Evolutionary conservation across 2,329 filamentous ascomycete genomes (phyloP).

Genomic region (Venturia asperata): DNA sequence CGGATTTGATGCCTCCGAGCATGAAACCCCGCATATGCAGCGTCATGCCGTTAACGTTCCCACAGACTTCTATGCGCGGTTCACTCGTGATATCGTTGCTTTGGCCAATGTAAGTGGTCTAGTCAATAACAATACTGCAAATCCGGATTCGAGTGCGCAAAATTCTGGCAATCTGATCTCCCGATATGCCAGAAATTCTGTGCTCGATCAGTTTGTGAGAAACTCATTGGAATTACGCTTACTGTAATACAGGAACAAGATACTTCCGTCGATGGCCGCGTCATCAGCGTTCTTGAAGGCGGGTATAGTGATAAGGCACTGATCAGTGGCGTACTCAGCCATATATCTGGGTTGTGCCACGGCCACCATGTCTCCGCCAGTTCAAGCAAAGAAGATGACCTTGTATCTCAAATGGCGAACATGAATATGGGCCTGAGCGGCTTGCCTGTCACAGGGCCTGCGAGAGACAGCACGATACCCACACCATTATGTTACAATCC

Average conservation of each 20-base stretch:
- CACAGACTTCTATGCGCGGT: conserved; percentile 89
- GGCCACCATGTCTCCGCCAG: conserved; percentile 35
- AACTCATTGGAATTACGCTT: not conserved
- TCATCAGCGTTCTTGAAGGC: conserved; percentile 91
- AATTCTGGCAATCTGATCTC: not conserved
- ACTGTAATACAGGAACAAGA: conserved; percentile 57
- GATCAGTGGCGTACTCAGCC: conserved; percentile 80
- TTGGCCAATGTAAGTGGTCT: conserved; percentile 46
- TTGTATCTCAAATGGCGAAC: conserved; percentile 54
- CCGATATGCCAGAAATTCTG: not conserved
- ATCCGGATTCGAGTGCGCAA: not conserved
- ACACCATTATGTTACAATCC: conserved; percentile 18
- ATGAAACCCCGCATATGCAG: conserved; percentile 89
- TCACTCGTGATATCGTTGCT: conserved; percentile 76
- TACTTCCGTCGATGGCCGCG: conserved; percentile 68
- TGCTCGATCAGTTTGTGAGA: not conserved
- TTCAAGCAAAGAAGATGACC: conserved; percentile 34
- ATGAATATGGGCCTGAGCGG: conserved; percentile 26
- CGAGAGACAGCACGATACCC: not conserved
- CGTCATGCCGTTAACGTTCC: conserved; percentile 92
- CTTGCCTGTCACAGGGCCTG: conserved; percentile 9
- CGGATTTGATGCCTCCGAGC: conserved; percentile 94
- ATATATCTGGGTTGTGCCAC: conserved; percentile 73
- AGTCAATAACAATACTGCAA: not conserved
- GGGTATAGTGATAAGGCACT: conserved; percentile 92